Evolutionary conservation across 208 protist genomes (phyloP).

Genomic region (Trypanosomatidae sp.): DNA sequence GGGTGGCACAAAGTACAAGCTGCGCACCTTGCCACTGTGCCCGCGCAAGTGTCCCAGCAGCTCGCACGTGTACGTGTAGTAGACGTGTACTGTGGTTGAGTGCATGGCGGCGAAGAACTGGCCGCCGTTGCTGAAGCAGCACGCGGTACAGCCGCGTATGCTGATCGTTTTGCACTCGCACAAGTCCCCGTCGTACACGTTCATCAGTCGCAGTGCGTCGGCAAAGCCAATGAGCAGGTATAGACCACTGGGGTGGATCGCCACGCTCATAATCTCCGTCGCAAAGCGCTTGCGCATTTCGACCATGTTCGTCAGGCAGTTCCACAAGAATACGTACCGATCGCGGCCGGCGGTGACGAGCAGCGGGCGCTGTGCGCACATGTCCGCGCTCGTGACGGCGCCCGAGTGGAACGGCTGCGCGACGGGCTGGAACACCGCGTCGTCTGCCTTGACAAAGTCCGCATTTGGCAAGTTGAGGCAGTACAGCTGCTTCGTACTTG

Average conservation of each 20-base stretch:
- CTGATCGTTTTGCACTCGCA: slow-evolving; percentile 88
- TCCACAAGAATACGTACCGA: slow-evolving; percentile 91
- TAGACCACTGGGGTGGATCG: slow-evolving; percentile 92
- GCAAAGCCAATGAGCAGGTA: slow-evolving; percentile 91
- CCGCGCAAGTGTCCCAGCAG: slow-evolving; percentile 90
- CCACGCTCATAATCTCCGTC: slow-evolving; percentile 88
- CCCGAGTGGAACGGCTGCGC: slow-evolving; percentile 86
- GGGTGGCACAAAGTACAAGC: slow-evolving; percentile 73
- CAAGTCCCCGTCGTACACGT: slow-evolving; percentile 93
- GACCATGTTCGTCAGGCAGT: slow-evolving; percentile 90
- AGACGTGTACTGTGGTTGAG: slow-evolving; percentile 93
- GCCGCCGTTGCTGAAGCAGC: slow-evolving; percentile 92
- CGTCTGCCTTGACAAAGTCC: slow-evolving; percentile 89
- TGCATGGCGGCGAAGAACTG: slow-evolving; percentile 95
- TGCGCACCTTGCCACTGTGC: slow-evolving; percentile 91
- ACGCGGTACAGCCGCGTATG: slow-evolving; percentile 88
- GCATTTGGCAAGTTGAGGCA: slow-evolving; percentile 88
- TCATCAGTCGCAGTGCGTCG: slow-evolving; percentile 93
- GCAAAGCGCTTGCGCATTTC: slow-evolving; percentile 87
- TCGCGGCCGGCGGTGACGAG: slow-evolving; percentile 90
- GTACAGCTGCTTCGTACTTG: slow-evolving; percentile 90
- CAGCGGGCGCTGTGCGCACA: slow-evolving; percentile 90
- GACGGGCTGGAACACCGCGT: slow-evolving; percentile 86
- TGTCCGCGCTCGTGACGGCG: slow-evolving; percentile 86
- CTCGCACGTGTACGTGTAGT: slow-evolving; percentile 93